phyloP scores from a whole-genome alignment of 2,329 filamentous ascomycete species.

The Fusarium newnesense region DNA sequence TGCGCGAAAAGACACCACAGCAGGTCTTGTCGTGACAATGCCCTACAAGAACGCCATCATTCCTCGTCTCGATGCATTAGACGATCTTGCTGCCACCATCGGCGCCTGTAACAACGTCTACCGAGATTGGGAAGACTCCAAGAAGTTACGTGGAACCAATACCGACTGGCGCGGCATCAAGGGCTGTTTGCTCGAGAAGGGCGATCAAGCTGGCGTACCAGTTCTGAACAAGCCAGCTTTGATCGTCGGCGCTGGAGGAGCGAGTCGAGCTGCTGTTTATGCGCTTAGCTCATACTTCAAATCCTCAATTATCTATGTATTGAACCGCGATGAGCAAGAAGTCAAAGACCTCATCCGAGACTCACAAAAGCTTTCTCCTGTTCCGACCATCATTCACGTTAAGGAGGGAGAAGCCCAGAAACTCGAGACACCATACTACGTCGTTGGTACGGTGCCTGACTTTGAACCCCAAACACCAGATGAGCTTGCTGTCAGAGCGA shows the following conservation, averaged over 20 bases:
- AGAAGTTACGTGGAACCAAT: not conserved
- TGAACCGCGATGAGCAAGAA: slow-evolving; percentile 1
- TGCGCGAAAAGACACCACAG: not conserved
- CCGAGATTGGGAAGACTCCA: not conserved
- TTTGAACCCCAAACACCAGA: not conserved
- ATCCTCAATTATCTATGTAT: not conserved
- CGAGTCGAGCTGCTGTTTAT: slow-evolving; percentile 8
- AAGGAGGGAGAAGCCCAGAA: not conserved
- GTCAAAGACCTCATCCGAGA: not conserved
- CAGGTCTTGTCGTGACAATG: slow-evolving; percentile 6
- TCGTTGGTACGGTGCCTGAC: not conserved
- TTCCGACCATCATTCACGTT: not conserved
- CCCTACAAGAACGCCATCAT: slow-evolving; percentile 10
- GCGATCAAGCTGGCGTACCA: not conserved
- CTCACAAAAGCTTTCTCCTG: not conserved
- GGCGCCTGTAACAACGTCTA: slow-evolving; percentile 11
- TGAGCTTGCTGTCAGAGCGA: not conserved
- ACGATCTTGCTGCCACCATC: not conserved
- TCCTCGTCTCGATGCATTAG: not conserved
- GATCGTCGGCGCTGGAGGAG: slow-evolving; percentile 11
- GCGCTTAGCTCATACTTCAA: slow-evolving; percentile 3
- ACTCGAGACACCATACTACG: slow-evolving; percentile 10
- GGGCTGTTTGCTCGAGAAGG: slow-evolving; percentile 3
- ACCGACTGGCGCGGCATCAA: slow-evolving; percentile 4
- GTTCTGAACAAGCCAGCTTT: slow-evolving; percentile 14